These are phyloP conservation scores for Salisapilia sapeloensis DNA, from an alignment of 352 stramenopile genomes.

Conservation along the genomic window DNA sequence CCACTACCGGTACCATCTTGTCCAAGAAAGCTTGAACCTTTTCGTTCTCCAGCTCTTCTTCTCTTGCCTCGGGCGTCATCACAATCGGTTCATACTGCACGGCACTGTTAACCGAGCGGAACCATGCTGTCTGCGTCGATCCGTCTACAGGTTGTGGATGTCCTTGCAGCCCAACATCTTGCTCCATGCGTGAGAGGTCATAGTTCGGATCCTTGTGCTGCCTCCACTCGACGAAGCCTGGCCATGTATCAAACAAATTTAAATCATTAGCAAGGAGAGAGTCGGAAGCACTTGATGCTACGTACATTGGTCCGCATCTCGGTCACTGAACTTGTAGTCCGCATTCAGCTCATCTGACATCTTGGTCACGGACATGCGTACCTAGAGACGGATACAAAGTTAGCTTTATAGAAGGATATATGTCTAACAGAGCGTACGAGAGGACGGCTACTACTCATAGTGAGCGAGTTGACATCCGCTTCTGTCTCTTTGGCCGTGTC, in stretches of 20 bases:
- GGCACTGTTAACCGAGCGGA: slow-evolving; percentile 64
- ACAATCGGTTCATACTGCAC: slow-evolving; percentile 66
- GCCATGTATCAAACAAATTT: slow-evolving; percentile 1
- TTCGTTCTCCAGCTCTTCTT: slow-evolving; percentile 47
- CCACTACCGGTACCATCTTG: slow-evolving; percentile 39
- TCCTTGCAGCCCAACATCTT: slow-evolving; percentile 61
- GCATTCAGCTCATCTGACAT: slow-evolving; percentile 71
- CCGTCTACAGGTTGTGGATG: slow-evolving; percentile 49
- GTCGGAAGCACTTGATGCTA: background rate
- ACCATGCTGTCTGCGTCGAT: slow-evolving; percentile 68
- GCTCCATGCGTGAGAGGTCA: slow-evolving; percentile 54
- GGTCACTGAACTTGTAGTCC: slow-evolving; percentile 76
- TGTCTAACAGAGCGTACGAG: slow-evolving; percentile 10
- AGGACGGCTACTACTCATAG: slow-evolving; percentile 21
- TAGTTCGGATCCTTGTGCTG: slow-evolving; percentile 77
- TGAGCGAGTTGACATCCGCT: slow-evolving; percentile 48
- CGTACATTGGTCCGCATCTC: slow-evolving; percentile 57
- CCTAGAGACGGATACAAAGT: slow-evolving; percentile 9
- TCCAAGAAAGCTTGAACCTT: slow-evolving; percentile 51
- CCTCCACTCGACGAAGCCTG: slow-evolving; percentile 71
- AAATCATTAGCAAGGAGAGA: background rate
- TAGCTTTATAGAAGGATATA: background rate
- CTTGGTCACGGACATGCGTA: slow-evolving; percentile 60
- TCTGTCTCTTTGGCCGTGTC: slow-evolving; percentile 27
- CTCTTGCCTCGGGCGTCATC: slow-evolving; percentile 16